These are phyloP conservation scores for Spathaspora sp. DNA, from an alignment of 1,139 yeast genomes.

Conservation along the genomic window DNA sequence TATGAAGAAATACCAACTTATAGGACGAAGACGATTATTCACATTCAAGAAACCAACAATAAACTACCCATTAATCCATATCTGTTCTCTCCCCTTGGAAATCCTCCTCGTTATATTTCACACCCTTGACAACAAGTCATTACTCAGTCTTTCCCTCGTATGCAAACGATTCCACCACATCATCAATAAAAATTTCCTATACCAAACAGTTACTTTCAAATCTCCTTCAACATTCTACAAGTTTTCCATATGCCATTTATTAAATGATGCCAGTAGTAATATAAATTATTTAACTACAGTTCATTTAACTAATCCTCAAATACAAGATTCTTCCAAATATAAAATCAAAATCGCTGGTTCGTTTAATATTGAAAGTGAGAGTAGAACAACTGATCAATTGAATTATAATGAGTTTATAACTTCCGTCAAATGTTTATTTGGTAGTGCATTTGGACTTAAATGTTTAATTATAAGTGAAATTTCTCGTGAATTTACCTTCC, in stretches of 20 bases:
- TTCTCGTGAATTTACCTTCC: constrained; percentile 53
- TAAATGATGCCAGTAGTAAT: constrained; percentile 20
- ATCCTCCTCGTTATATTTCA: constrained; percentile 34
- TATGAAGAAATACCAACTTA: constrained; percentile 32
- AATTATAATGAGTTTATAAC: constrained; percentile 28
- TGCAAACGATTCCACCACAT: constrained; percentile 38
- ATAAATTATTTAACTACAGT: constrained; percentile 30
- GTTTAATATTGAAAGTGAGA: constrained; percentile 30
- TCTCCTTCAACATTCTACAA: constrained; percentile 26
- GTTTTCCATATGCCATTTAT: constrained; percentile 31
- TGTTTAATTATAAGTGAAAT: constrained; percentile 37
- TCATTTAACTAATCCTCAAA: constrained; percentile 37
- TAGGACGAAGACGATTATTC: constrained; percentile 24
- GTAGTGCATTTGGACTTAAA: constrained; percentile 34
- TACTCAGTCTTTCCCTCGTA: constrained; percentile 26
- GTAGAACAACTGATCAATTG: constrained; percentile 16
- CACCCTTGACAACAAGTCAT: constrained; percentile 20
- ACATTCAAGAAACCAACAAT: constrained; percentile 2
- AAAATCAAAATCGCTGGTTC: constrained; percentile 41
- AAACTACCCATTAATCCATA: constrained; percentile 28
- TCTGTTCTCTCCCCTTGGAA: constrained; percentile 45
- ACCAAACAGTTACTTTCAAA: constrained; percentile 29
- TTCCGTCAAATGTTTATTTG: constrained; percentile 24
- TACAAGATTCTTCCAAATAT: constrained; percentile 20
- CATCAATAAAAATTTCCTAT: constrained; percentile 37